A percentile compares a stretch with the other conserved stretches of the same genome.
Evolutionary conservation across 2,329 filamentous ascomycete genomes (phyloP).

Genomic region (Clonostachys rhizophaga): DNA sequence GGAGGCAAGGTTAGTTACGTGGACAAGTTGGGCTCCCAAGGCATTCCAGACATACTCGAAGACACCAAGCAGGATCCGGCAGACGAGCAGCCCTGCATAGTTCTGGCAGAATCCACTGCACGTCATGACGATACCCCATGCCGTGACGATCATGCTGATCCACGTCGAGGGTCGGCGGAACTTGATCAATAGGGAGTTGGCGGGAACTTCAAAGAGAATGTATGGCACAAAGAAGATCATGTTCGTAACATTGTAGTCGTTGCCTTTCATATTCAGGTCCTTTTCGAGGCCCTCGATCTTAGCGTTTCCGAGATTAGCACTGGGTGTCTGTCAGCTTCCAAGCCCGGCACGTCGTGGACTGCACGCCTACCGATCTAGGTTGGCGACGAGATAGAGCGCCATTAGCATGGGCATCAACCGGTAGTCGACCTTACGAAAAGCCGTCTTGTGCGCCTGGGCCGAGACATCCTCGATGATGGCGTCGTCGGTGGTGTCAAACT

Average conservation of each 20-base stretch:
- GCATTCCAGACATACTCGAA: conserved; percentile 3
- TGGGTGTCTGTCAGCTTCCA: neutral
- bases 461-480: neutral
- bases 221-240: conserved; percentile 32
- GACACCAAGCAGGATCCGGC: conserved; percentile 11
- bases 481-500: too few relatives aligned
- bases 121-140: conserved; percentile 20
- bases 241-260: conserved; percentile 35
- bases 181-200: conserved; percentile 12
- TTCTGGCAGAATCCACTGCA: conserved; percentile 9
- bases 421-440: conserved; percentile 21
- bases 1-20: neutral
- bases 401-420: conserved; percentile 44
- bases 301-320: conserved; percentile 31
- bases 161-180: conserved; percentile 55
- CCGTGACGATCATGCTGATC: conserved; percentile 57
- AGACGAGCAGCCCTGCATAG: conserved; percentile 8
- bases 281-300: conserved; percentile 36
- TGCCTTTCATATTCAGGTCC: conserved; percentile 39
- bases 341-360: too few relatives aligned
- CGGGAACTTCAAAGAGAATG: conserved; percentile 33
- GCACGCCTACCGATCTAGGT: conserved; percentile 36
- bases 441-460: neutral
- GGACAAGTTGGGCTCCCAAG: too few relatives aligned
- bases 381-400: conserved; percentile 48